Evolutionary conservation across 257 asterid species (phyloP), one percentile per base, ranked within the genome.

Genomic region (Scutellaria galericulata): DNA sequence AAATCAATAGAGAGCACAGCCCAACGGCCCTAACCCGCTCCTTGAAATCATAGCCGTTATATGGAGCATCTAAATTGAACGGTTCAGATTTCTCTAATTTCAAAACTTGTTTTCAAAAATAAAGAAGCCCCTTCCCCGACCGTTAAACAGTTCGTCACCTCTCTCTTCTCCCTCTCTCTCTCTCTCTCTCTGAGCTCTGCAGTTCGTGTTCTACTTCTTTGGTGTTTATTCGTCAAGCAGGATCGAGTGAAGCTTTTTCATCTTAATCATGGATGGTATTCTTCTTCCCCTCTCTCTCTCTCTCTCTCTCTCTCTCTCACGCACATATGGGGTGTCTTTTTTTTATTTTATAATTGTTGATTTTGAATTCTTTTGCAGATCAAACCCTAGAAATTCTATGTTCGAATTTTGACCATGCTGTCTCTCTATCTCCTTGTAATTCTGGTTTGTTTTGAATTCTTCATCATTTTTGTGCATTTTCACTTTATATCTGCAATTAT

Each of bases 211-310:
- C 39, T 46, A 20, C 65, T 69, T 53, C 77, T 10, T 14, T 57
- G 41, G 24, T 51, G 57, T 20, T 50, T 40, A 14, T 35, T 58
- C 60, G 22, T 51, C 62, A 61, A 56, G 47, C 37, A 51, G 50
- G 31, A 15, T 52, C 58, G 58, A 41, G 20, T 44, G 9, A 7
- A 1, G 44, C 10, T 11, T 35, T 27, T 13, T 46, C n/a, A 45
- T 40, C 20, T 63, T 35, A 40, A 18, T 46, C 72, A 89, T 91
- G 96, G 91, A 87, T n/a, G 96, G 96, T 89, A 89, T 11, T 27
- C 63, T 53, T 68, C n/a, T 63, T 48, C 12, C 68, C 57, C 46
- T 39, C 60, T n/a, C 62, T 59, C 66, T 54, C 66, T 59, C 15
- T 20, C 74, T 3, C 44, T 39, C 60, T n/a, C 62, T 59, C 66